phyloP scores from a whole-genome alignment of 2,329 filamentous ascomycete species.

The Trichoderma simmonsii region DNA sequence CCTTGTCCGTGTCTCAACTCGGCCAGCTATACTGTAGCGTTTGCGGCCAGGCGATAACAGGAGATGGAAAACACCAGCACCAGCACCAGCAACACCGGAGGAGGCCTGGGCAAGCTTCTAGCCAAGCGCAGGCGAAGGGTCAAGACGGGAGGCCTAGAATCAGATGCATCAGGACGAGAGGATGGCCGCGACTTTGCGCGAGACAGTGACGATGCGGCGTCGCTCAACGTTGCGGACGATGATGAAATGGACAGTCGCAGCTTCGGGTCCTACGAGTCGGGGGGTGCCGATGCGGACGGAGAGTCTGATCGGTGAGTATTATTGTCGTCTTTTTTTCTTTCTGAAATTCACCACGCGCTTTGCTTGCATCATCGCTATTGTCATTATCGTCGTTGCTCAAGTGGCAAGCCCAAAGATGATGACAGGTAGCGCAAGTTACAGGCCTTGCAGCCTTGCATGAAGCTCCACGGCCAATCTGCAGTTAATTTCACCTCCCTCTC shows the following conservation, averaged over 20 bases:
- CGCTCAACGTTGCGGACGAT: constrained; percentile 31
- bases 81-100: constrained; percentile 17
- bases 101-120: constrained; percentile 50
- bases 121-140: constrained; percentile 49
- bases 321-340: neutral
- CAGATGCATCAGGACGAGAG: constrained; percentile 28
- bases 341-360: neutral
- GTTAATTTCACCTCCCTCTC: neutral
- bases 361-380: neutral
- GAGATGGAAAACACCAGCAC: constrained; percentile 18
- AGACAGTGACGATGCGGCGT: constrained; percentile 33
- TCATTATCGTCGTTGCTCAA: neutral
- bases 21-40: neutral
- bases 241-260: constrained; percentile 34
- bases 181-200: constrained; percentile 20
- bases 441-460: neutral
- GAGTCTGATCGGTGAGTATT: constrained; percentile 26
- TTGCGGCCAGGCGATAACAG: neutral
- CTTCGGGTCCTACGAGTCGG: constrained; percentile 36
- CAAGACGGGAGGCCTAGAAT: constrained; percentile 41
- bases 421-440: neutral
- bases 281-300: constrained; percentile 32
- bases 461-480: constrained; percentile 2
- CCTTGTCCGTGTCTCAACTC: neutral
- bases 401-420: neutral